Evolutionary conservation across 1,139 yeast species (phyloP).

Genomic region (Meyerozyma smithsonii): DNA sequence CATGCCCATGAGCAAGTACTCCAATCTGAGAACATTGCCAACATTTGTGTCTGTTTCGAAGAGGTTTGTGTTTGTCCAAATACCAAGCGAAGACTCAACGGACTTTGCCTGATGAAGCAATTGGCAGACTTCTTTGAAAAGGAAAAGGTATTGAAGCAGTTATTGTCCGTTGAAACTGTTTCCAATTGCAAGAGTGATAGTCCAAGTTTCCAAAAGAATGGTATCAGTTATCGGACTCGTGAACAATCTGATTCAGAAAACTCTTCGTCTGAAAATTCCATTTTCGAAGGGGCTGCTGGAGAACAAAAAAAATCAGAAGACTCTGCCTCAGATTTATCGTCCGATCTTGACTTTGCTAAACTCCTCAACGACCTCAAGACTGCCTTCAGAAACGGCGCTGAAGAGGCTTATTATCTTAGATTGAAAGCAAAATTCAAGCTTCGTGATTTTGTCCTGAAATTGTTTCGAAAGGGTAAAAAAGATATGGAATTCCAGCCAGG

Average conservation of each 20-base stretch:
- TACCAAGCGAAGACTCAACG: no score
- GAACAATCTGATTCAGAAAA: no score
- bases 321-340: background rate
- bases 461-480: no score
- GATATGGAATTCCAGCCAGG: no score
- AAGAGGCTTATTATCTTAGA: background rate
- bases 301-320: background rate
- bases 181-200: no score
- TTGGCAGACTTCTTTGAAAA: no score
- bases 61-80: background rate
- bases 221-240: no score
- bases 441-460: no score
- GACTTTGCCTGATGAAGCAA: no score
- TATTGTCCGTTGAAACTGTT: no score
- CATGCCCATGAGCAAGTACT: background rate
- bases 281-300: background rate
- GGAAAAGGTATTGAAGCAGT: no score
- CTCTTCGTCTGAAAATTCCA: background rate
- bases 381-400: background rate
- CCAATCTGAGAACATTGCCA: background rate
- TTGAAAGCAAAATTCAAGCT: background rate
- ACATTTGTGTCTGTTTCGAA: background rate
- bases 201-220: no score
- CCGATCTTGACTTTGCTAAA: background rate
- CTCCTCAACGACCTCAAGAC: background rate